Base-by-base conservation (phyloP, 2,329 filamentous ascomycete species). In the Pseudocercospora vitis region DNA sequence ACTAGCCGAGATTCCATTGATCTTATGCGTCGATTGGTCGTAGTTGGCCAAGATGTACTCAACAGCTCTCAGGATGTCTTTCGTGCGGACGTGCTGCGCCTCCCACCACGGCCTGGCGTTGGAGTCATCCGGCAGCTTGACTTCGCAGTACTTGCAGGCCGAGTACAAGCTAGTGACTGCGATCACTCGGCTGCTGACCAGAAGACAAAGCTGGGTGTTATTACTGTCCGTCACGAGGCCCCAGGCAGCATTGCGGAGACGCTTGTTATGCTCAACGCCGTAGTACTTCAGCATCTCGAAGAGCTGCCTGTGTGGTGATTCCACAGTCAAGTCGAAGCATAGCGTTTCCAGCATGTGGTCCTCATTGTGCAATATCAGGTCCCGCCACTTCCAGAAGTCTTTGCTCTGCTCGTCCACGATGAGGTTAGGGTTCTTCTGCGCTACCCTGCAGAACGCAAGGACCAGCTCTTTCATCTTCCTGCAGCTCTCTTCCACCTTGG, bases 341-440 rank as follows among this genome's bases (percentile, higher is more conserved):
- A 99, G 78, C 40, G 85, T 84, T 71, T 97, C 94, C 12, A 99
- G 81, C 76, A 99, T 87, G 37, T 92, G 78, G 69, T 97, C 94
- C 73, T 99, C 94, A 68, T 95, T 90, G 61, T 88, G 86, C 11
- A 97, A 77, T 53, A 99, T 95, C 54, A 87, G 94, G 69, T 99
- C 94, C 57, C 91, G 84, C 94, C 94, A 99, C 66, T 88, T 84
- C 94, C 94, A 99, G 70, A 94, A 99, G 68, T 99, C 94, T 68
- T 96, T 97, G 63, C 88, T 95, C 71, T 97, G 91, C 73, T 97
- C 94, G 69, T 99, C 94, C 48, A 97, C 89, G 50, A 92, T 78
- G 55, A 96, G 82, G 65, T 90, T 88, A 1, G 89, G 80, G 63
- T 97, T 92, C 75, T 99, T 97, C 72, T 96, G 91, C 23, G 92